Evolutionary conservation across 148 eudicot genomes (phyloP), one percentile per base, ranked within the genome.

Genomic region (Rhododendron simsii): DNA sequence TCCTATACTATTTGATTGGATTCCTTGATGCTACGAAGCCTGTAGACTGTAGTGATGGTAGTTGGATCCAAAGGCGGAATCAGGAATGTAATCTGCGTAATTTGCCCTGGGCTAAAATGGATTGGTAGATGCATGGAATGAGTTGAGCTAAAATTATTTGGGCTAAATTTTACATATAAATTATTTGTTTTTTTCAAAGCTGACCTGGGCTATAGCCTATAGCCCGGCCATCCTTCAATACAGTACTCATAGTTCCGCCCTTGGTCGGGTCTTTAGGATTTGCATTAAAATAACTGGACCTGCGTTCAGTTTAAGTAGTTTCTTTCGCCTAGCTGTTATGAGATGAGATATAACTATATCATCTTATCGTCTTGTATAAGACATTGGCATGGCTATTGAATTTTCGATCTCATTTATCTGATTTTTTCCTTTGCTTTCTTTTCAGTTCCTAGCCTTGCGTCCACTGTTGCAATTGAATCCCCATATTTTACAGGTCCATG

Each of bases 391-490:
- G 20, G 50, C 37, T 14, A 65, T 16, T 78, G 55, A 15, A 16
- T 30, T 84, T 73, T 30, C 30, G 30, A 30, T 78, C 0, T 12
- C 87, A 13, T 85, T 35, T 53, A 10, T 55, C n/a, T n/a, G 15
- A 86, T 88, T 51, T 83, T 33, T 41, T 69, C 78, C 21, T 81
- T 82, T 59, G 45, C 69, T 77, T 51, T n/a, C 20, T 45, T 80
- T 90, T 84, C 92, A 96, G 99, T 96, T 96, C 89, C 98, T 95
- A 91, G 91, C 96, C 28, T 89, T 96, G 89, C 96, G 98, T 44
- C 85, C 96, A 51, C 93, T 96, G 97, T 96, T 96, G 90, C 98
- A 96, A 90, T 85, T 91, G 39, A 96, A 96, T 88, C 99, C 98
- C 85, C 98, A 94, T 81, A 95, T 96, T 84, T 89, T 96, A 86